Evolutionary conservation across 495 filamentous ascomycete genomes (phyloP).

Genomic region (Podospora pseudoanserina): DNA sequence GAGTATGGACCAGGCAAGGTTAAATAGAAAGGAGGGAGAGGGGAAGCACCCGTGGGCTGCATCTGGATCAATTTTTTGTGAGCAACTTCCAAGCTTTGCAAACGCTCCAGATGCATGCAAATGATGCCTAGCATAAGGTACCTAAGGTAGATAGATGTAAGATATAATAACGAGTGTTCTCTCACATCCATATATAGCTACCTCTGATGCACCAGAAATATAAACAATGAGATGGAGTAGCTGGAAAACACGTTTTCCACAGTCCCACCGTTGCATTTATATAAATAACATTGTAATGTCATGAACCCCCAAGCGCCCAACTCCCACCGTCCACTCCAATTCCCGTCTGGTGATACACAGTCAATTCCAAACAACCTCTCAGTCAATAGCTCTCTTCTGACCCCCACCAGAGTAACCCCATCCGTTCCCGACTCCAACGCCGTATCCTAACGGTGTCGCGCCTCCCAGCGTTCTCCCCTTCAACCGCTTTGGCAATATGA

Average conservation of each 20-base stretch:
- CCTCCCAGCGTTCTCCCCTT: slow-evolving; percentile 49
- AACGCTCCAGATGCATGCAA: neutral
- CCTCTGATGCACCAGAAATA: neutral
- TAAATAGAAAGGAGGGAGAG: neutral
- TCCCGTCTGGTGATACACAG: neutral
- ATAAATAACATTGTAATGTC: neutral
- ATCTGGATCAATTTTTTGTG: neutral
- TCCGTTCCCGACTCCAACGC: slow-evolving; percentile 48
- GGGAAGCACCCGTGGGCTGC: neutral
- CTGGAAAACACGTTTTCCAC: neutral
- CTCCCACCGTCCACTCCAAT: neutral
- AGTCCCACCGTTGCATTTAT: neutral
- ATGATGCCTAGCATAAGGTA: neutral
- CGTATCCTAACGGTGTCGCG: slow-evolving; percentile 52
- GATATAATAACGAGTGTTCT: neutral
- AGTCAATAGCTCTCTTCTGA: slow-evolving; percentile 44
- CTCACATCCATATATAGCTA: neutral
- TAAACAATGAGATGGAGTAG: neutral
- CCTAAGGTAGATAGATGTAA: neutral
- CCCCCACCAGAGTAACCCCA: slow-evolving; percentile 44
- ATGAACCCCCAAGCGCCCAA: neutral
- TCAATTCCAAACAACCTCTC: neutral
- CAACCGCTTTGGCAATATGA: slow-evolving; percentile 56
- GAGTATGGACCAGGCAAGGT: neutral
- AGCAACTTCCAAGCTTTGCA: no score